These are phyloP conservation scores for Neoboletus magnificus DNA, from an alignment of 768 basidiomycete species.

Conservation along the genomic window DNA sequence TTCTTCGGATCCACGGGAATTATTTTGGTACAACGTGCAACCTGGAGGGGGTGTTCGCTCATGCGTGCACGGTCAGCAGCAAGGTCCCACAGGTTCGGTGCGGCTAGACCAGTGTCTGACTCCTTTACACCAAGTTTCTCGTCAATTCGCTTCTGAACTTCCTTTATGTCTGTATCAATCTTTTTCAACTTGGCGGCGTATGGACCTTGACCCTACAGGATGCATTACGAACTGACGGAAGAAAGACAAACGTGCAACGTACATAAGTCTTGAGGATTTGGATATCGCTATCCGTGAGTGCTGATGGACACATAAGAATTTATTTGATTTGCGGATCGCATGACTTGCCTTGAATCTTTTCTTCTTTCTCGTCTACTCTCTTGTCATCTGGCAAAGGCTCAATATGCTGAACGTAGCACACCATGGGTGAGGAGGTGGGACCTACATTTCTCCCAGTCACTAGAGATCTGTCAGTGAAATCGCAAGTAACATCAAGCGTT, in stretches of 20 bases:
- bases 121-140: slow-evolving; percentile 99
- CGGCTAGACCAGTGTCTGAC: slow-evolving; percentile 94
- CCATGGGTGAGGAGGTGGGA: slow-evolving; percentile 4
- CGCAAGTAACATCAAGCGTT: background rate
- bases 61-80: slow-evolving; percentile 89
- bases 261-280: slow-evolving; percentile 99
- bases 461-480: slow-evolving; percentile 33
- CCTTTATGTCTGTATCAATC: slow-evolving; percentile 89
- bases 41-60: slow-evolving; percentile 91
- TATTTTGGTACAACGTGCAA: slow-evolving; percentile 98
- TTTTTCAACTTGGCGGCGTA: slow-evolving; percentile 87
- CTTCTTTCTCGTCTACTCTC: slow-evolving; percentile 81
- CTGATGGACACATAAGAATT: slow-evolving; percentile 38
- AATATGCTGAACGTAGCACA: slow-evolving; percentile 4
- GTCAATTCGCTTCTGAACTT: slow-evolving; percentile 95
- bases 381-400: slow-evolving; percentile 62
- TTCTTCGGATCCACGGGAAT: slow-evolving; percentile 77
- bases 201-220: slow-evolving; percentile 89
- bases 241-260: slow-evolving; percentile 25
- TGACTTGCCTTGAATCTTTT: slow-evolving; percentile 81
- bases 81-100: slow-evolving; percentile 97
- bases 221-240: background rate
- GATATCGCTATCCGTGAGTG: slow-evolving; percentile 96
- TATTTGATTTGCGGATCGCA: background rate
- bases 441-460: slow-evolving; percentile 99